Evolutionary conservation across 768 basidiomycete genomes (phyloP).

Genomic region (Tulasnella sp.): DNA sequence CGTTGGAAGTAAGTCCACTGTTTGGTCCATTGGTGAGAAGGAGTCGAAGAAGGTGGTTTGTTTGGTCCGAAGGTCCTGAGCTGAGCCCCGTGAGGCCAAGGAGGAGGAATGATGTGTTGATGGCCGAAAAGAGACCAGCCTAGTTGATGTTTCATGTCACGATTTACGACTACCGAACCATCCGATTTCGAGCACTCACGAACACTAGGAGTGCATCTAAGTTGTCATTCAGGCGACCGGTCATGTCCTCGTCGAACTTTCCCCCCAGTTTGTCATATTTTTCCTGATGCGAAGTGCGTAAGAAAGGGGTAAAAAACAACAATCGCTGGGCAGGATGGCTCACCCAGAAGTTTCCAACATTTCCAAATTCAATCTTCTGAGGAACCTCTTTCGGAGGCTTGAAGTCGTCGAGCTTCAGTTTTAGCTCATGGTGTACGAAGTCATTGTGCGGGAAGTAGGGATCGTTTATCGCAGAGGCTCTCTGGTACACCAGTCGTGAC

Average conservation of each 20-base stretch:
- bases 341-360: no score
- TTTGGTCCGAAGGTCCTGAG: neutral
- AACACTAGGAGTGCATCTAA: neutral
- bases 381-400: no score
- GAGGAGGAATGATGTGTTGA: neutral
- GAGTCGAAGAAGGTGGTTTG: neutral
- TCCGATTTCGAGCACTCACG: neutral
- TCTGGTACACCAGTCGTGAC: no score
- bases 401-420: no score
- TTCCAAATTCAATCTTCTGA: no score
- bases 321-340: no score
- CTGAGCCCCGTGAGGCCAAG: neutral
- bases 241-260: neutral
- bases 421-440: no score
- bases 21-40: neutral
- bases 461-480: no score
- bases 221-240: neutral
- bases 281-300: no score
- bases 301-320: no score
- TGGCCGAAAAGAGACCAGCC: neutral
- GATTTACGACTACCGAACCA: no score
- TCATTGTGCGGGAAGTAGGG: no score
- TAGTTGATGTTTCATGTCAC: neutral
- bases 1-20: neutral
- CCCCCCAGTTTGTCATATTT: neutral